Base-by-base conservation (phyloP, 495 filamentous ascomycete species). In the Penicillium crystallinum region DNA sequence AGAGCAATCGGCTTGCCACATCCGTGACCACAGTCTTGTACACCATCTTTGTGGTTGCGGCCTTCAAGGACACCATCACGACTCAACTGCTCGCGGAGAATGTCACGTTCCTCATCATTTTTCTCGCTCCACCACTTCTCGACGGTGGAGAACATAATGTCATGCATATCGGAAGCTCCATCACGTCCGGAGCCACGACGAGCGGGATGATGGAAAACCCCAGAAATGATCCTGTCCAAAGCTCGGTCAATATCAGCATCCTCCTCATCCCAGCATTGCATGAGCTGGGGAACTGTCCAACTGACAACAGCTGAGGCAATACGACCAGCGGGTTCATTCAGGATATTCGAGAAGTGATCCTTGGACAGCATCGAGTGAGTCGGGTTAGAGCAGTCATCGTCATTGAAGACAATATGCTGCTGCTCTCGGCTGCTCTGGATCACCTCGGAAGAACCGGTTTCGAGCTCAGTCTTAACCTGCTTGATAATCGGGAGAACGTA, bases 281-380 rank as follows among this genome's bases (percentile, higher is more conserved):
- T 91, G 27, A 96, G 57, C 63, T 92, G 88, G 10, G 91, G 91
- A 33, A 95, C 88, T 10, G 83, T 82, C 86, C 88, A 96, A 46
- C 82, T 81, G 44, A 96, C 67, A 15, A 90, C 77, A 58, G 83
- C 78, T 35, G 83, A 86, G 23, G 91, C 90, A 52, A 91, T 78
- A 54, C 85, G 87, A 27, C 91, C 91, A 14, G 89, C 91, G 21
- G 89, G 82, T 65, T 95, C 90, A 63, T 96, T 96, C 44, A 96
- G 82, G 18, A 90, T 71, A 59, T 90, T 90, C 39, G 85, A 85
- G 66, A 95, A 96, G 63, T 96, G 90, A 59, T 95, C 91, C 74
- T 96, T 96, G 37, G 88, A 88, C 17, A 96, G 79, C 91, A 96
- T 96, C n/a, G 87, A 91, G 66, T 96, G 91, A 9, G 91, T 96